phyloP scores from a whole-genome alignment of 805 yeast genomes.

The Cyberlindnera veronae region DNA sequence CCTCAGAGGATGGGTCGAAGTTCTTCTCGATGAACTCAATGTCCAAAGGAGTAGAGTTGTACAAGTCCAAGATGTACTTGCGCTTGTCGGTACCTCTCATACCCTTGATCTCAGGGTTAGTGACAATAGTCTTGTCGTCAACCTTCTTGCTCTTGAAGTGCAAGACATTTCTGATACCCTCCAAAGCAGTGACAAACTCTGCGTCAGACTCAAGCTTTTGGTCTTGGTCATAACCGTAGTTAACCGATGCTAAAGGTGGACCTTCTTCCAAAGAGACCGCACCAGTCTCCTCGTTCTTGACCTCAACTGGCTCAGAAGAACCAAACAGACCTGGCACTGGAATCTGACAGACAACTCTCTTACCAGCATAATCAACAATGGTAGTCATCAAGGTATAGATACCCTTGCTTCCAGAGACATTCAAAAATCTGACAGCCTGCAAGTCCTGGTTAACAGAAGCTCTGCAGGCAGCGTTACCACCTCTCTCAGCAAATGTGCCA shows the following conservation, averaged over 20 bases:
- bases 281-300: slow-evolving; percentile 39
- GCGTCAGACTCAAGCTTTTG: slow-evolving; percentile 46
- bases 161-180: slow-evolving; percentile 64
- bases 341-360: slow-evolving; percentile 85
- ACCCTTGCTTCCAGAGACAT: slow-evolving; percentile 58
- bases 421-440: slow-evolving; percentile 63
- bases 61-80: slow-evolving; percentile 78
- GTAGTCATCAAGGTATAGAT: slow-evolving; percentile 74
- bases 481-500: slow-evolving; percentile 60
- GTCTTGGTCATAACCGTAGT: slow-evolving; percentile 68
- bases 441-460: slow-evolving; percentile 78
- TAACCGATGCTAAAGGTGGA: slow-evolving; percentile 29
- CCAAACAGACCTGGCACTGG: slow-evolving; percentile 82
- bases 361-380: slow-evolving; percentile 88
- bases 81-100: slow-evolving; percentile 82
- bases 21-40: slow-evolving; percentile 66
- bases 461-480: slow-evolving; percentile 85
- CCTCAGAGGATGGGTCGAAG: slow-evolving; percentile 38
- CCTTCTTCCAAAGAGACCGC: slow-evolving; percentile 34
- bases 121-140: slow-evolving; percentile 42
- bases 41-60: slow-evolving; percentile 82
- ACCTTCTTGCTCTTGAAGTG: slow-evolving; percentile 73
- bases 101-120: slow-evolving; percentile 83
- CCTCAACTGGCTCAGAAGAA: slow-evolving; percentile 36
- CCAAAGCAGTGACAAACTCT: slow-evolving; percentile 53